phyloP scores from a whole-genome alignment of 2,329 filamentous ascomycete species.

The Chaetomium strumarium region DNA sequence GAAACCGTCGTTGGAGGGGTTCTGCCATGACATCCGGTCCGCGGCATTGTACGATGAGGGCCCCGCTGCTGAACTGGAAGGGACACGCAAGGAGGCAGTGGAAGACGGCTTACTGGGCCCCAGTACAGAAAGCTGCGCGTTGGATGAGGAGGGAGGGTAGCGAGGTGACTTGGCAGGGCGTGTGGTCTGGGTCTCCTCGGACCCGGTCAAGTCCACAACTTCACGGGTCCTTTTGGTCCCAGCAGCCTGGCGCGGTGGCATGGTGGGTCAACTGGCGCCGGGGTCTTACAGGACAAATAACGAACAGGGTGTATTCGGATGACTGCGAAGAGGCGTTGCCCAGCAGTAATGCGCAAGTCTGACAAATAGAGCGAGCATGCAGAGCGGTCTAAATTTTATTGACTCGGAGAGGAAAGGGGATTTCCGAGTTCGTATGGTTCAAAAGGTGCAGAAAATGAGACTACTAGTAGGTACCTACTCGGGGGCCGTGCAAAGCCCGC shows the following conservation, averaged over 20 bases:
- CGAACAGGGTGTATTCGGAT: not conserved
- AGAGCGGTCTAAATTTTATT: too few species aligned
- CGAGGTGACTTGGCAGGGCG: slow-evolving; percentile 25
- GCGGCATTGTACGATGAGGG: not conserved
- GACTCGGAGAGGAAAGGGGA: too few species aligned
- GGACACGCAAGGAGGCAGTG: not conserved
- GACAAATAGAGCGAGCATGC: too few species aligned
- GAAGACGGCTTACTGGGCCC: slow-evolving; percentile 9
- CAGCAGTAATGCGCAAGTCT: too few species aligned
- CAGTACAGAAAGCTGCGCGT: slow-evolving; percentile 1
- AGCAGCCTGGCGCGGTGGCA: slow-evolving; percentile 7
- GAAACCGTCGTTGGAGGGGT: slow-evolving; percentile 19
- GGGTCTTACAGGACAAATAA: not conserved
- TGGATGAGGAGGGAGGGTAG: slow-evolving; percentile 1
- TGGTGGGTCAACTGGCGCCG: not conserved
- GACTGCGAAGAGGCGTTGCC: too few species aligned
- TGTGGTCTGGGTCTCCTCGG: slow-evolving; percentile 29
- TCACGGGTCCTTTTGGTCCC: slow-evolving; percentile 33
- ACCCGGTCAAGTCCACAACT: slow-evolving; percentile 36
- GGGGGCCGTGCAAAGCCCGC: too few species aligned
- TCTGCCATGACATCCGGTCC: slow-evolving; percentile 1
- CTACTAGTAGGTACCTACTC: too few species aligned
- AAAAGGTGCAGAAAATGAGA: too few species aligned
- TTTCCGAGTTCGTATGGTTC: too few species aligned
- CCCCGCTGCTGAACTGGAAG: not conserved